phyloP scores from a whole-genome alignment of 75 land plant genomes.

The Larix kaempferi region DNA sequence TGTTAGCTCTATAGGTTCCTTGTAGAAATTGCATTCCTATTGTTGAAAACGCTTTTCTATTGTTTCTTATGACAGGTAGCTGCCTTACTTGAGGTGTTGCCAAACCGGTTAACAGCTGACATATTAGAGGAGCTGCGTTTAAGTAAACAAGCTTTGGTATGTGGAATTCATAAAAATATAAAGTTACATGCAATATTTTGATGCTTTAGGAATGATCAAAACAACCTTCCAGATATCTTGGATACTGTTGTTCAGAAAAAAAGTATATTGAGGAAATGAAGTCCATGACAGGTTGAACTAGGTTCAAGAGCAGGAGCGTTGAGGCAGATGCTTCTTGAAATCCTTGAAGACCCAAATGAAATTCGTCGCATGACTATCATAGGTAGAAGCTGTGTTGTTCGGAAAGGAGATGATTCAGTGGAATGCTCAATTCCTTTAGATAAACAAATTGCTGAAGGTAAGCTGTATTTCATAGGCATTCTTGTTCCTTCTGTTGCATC shows the following conservation, averaged over 20 bases:
- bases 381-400: slow-evolving; percentile 71
- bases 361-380: slow-evolving; percentile 90
- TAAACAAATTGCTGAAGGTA: slow-evolving; percentile 95
- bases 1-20: background rate
- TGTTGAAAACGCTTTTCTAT: background rate
- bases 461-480: background rate
- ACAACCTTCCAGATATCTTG: background rate
- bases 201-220: background rate
- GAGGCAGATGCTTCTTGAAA: slow-evolving; percentile 93
- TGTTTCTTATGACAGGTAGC: slow-evolving; percentile 53
- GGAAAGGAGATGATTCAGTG: slow-evolving; percentile 46
- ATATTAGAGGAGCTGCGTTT: slow-evolving; percentile 90
- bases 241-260: background rate
- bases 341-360: slow-evolving; percentile 89
- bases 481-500: background rate
- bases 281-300: slow-evolving; percentile 72
- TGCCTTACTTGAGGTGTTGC: slow-evolving; percentile 78
- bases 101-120: slow-evolving; percentile 80
- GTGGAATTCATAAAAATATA: background rate
- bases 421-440: slow-evolving; percentile 75
- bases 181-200: background rate
- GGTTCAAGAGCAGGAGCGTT: slow-evolving; percentile 89
- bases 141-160: slow-evolving; percentile 94
- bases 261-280: background rate
- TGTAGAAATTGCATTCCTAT: background rate